Evolutionary conservation across 305 asterid genomes (phyloP).

Genomic region (Coffea humblotiana): DNA sequence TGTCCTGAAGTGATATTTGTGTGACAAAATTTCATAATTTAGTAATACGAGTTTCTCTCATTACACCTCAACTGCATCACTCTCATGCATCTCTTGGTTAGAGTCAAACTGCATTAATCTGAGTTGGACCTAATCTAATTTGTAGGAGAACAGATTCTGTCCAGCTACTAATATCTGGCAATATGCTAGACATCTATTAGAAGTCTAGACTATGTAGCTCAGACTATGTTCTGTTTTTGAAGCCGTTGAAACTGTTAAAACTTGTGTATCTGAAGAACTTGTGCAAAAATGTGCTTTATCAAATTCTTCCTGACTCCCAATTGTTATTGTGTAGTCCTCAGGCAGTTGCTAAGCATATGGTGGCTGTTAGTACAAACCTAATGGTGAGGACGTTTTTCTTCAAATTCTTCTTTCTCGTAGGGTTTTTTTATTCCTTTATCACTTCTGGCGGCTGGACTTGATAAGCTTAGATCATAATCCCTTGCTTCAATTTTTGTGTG

Average conservation of each 20-base stretch:
- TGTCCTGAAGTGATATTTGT: background rate
- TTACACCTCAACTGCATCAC: background rate
- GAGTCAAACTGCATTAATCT: background rate
- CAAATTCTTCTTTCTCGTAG: conserved; percentile 5
- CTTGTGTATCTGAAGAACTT: background rate
- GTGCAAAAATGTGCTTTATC: background rate
- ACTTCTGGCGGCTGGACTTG: background rate
- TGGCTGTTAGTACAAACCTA: conserved; percentile 97
- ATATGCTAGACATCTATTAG: background rate
- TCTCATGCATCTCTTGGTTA: background rate
- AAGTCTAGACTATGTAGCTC: background rate
- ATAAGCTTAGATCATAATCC: background rate
- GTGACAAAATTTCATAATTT: background rate
- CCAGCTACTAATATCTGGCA: background rate
- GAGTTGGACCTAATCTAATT: background rate
- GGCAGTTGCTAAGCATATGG: conserved; percentile 99
- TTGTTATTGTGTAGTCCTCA: conserved; percentile 53
- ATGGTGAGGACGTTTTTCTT: conserved; percentile 49
- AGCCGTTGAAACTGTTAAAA: background rate
- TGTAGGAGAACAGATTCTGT: background rate
- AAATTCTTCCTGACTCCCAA: background rate
- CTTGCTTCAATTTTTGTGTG: background rate
- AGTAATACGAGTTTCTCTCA: background rate
- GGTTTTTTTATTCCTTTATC: background rate
- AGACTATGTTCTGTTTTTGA: background rate